Conservation (phyloP, 2,329 filamentous ascomycete species). For the Alternaria sp. region DNA sequence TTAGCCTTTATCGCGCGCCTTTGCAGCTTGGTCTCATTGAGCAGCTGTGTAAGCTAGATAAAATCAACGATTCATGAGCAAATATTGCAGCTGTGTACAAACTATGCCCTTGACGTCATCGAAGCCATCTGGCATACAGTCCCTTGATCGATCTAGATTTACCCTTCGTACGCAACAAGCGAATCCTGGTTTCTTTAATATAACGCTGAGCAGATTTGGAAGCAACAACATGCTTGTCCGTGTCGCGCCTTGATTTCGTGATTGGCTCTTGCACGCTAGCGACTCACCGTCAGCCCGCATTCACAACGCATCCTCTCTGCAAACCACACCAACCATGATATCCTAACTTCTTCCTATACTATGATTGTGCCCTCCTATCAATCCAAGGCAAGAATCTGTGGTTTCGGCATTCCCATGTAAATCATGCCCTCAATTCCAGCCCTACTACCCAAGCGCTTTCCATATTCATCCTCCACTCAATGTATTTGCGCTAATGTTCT, state of each 20-base stretch:
- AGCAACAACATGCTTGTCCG: slow-evolving; percentile 2
- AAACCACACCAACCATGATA: slow-evolving; percentile 7
- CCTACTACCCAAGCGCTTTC: neutral
- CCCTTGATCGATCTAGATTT: neutral
- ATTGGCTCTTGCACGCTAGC: slow-evolving; percentile 19
- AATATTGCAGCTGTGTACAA: neutral
- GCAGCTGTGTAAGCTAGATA: slow-evolving; percentile 12
- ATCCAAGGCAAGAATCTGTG: slow-evolving; percentile 7
- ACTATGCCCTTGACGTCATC: neutral
- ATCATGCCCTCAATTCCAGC: neutral
- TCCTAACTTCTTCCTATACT: neutral
- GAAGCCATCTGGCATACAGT: neutral
- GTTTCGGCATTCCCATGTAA: slow-evolving; percentile 18
- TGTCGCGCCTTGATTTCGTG: slow-evolving; percentile 1
- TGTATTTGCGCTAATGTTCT: neutral
- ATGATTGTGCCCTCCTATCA: slow-evolving; percentile 14
- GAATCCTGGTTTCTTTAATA: neutral
- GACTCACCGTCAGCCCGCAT: neutral
- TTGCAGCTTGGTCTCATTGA: slow-evolving; percentile 3
- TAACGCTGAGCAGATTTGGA: neutral
- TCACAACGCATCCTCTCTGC: neutral
- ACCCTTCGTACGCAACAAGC: neutral
- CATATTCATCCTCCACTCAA: neutral
- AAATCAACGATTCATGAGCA: slow-evolving; percentile 17
- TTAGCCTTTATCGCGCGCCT: slow-evolving; percentile 8